Evolutionary conservation across 805 yeast genomes (phyloP), one percentile per base, ranked within the genome.

Genomic region (Sugiyamaella smithiae): DNA sequence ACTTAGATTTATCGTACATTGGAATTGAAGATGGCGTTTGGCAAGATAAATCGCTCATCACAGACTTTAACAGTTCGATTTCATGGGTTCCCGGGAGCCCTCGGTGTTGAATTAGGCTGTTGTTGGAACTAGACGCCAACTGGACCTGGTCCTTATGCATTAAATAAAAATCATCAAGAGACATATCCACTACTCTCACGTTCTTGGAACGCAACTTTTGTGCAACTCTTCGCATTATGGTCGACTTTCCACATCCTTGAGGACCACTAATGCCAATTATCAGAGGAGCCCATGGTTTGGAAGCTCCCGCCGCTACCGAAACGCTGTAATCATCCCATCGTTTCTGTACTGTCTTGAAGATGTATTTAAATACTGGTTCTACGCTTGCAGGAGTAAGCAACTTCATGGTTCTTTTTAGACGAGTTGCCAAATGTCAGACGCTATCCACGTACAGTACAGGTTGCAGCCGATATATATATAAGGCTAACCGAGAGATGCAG

Each of bases 1-100:
- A 76, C 12, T 72, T 69, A 1, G 95, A 78, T 64, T 91, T 93
- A 61, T 91, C 96, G 66, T 89, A 93, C 5, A 64, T 56, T 1
- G 98, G 97, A 5, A 81, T 66, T 1, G 59, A 51, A 2, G 76
- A 61, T 2, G 58, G 58, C 7, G 67, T 60, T 40, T 60, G 62
- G 37, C 54, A 45, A 23, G 58, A 56, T 36, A 71, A 59, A 23
- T 55, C 54, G 4, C 56, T 50, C 33, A 85, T 54, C 4, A 74
- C 64, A 5, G 65, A 55, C 5, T 54, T 40, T 16, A 63, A 62
- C 20, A 85, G 58, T 0, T 55, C 57, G 14, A 86, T 59, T 60
- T 91, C 97, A 64, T 91, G 99, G 0, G 98, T 91, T 0, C 97
- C 97, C 0, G 98, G 98, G 12, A 87, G 72, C 0, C 98, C 98